A percentile compares a stretch with the other conserved stretches of the same genome.
phyloP scores from a whole-genome alignment of 352 stramenopile species.

The Phytopythium mirpurense region DNA sequence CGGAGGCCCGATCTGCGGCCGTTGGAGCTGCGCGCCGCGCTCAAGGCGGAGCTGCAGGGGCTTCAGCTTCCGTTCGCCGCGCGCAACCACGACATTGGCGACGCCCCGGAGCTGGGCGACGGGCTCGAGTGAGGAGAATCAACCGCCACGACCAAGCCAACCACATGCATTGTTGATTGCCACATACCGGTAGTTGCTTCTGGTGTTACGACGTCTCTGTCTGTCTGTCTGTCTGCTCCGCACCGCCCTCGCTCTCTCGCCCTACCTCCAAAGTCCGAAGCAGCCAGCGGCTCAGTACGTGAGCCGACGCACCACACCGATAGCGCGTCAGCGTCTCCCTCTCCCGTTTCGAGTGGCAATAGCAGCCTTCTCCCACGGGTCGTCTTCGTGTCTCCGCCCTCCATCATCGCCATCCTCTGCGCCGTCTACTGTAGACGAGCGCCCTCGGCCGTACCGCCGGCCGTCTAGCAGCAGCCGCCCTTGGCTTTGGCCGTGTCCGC shows the following conservation, averaged over 20 bases:
- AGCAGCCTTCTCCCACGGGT: neutral
- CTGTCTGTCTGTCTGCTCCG: neutral
- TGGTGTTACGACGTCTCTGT: neutral
- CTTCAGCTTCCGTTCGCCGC: neutral
- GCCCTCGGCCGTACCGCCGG: too few relatives aligned
- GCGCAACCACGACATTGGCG: neutral
- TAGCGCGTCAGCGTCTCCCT: neutral
- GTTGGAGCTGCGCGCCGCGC: neutral
- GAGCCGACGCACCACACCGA: neutral
- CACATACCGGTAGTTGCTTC: conserved; percentile 2
- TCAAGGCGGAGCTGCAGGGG: conserved; percentile 5
- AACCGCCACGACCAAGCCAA: neutral
- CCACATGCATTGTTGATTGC: conserved; percentile 5
- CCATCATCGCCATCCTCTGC: neutral
- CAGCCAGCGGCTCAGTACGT: too few relatives aligned
- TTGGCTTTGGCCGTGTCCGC: conserved; percentile 51
- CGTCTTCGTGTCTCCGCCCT: neutral
- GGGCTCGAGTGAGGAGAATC: neutral
- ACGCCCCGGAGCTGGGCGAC: neutral
- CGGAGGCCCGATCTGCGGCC: neutral
- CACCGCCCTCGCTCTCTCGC: neutral
- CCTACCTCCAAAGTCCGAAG: too few relatives aligned
- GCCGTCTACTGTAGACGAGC: neutral
- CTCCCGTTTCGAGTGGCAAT: neutral
- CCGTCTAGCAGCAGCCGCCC: conserved; percentile 36